Evolutionary conservation across 192 early-diverging fungal genomes (phyloP).

Genomic region (Globomyces pollinis-pini): DNA sequence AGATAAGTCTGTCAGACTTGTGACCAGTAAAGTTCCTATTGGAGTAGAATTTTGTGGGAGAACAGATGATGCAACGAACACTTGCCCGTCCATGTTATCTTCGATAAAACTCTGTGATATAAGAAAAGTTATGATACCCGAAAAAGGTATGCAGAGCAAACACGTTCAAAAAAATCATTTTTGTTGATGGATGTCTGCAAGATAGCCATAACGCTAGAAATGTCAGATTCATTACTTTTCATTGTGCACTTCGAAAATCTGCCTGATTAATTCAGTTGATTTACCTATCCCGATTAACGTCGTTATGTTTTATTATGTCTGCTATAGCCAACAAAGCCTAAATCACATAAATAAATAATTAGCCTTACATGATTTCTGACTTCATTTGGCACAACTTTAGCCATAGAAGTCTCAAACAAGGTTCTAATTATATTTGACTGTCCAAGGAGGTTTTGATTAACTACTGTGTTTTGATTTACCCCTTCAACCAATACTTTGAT

Average conservation of each 20-base stretch:
- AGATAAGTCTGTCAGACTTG: conserved; percentile 71
- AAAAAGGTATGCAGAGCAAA: conserved; percentile 76
- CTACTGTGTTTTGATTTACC: conserved; percentile 74
- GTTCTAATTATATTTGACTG: conserved; percentile 73
- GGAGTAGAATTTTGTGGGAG: not conserved
- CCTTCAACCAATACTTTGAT: conserved; percentile 84
- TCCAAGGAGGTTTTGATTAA: conserved; percentile 87
- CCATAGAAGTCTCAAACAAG: conserved; percentile 71
- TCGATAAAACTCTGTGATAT: conserved; percentile 53
- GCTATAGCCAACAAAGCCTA: conserved; percentile 82
- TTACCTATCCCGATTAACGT: conserved; percentile 69
- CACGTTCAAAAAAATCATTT: conserved; percentile 64
- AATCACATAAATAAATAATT: conserved; percentile 17
- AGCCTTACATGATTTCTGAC: no score
- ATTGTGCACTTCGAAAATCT: conserved; percentile 47
- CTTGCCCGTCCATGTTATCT: conserved; percentile 80
- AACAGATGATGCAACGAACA: conserved; percentile 79
- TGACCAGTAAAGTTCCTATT: conserved; percentile 73
- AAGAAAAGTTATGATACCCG: conserved; percentile 44
- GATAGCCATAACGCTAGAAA: conserved; percentile 54
- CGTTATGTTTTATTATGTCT: conserved; percentile 71
- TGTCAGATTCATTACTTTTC: not conserved
- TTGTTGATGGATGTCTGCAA: conserved; percentile 68
- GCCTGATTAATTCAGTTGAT: no score
- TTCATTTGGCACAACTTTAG: conserved; percentile 63